A percentile compares a stretch with the other conserved stretches of the same genome.
These are phyloP conservation scores for Seiridium unicorne DNA, from an alignment of 2,329 filamentous ascomycete genomes.

Conservation along the genomic window DNA sequence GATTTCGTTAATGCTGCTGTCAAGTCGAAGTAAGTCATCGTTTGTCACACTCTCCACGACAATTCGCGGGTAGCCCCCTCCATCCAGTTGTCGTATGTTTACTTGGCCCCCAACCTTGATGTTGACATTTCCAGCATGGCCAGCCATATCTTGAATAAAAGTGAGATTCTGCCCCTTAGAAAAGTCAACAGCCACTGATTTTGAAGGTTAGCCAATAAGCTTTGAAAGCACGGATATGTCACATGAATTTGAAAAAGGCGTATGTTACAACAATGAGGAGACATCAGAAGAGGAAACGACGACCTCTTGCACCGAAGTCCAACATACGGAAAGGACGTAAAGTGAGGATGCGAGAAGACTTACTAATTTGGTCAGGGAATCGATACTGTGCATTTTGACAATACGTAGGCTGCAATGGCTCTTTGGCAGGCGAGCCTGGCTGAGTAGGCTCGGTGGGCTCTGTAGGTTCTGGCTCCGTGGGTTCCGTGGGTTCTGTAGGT, in stretches of 20 bases:
- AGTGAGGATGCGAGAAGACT: not conserved
- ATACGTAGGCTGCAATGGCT: constrained; percentile 18
- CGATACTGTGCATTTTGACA: constrained; percentile 23
- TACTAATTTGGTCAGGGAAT: constrained; percentile 24
- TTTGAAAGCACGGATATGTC: no score
- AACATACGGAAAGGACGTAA: not conserved
- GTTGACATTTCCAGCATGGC: constrained; percentile 20
- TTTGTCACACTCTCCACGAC: constrained; percentile 46
- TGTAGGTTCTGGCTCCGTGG: not conserved
- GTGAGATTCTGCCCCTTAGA: constrained; percentile 31
- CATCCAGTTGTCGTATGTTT: constrained; percentile 36
- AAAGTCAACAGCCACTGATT: constrained; percentile 31
- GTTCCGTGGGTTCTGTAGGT: not conserved
- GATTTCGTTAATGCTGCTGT: constrained; percentile 29
- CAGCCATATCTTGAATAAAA: constrained; percentile 36
- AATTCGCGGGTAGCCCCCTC: constrained; percentile 33
- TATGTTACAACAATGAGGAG: no score
- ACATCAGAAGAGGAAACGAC: no score
- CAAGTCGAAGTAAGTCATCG: constrained; percentile 36
- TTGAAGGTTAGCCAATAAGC: not conserved
- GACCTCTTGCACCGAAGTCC: no score
- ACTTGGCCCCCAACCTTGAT: constrained; percentile 45
- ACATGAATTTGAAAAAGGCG: no score
- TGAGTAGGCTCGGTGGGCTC: not conserved
- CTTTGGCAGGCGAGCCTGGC: constrained; percentile 4